Evolutionary conservation across 371 early-diverging fungal species (phyloP).

Genomic region (Apophysomyces elegans): DNA sequence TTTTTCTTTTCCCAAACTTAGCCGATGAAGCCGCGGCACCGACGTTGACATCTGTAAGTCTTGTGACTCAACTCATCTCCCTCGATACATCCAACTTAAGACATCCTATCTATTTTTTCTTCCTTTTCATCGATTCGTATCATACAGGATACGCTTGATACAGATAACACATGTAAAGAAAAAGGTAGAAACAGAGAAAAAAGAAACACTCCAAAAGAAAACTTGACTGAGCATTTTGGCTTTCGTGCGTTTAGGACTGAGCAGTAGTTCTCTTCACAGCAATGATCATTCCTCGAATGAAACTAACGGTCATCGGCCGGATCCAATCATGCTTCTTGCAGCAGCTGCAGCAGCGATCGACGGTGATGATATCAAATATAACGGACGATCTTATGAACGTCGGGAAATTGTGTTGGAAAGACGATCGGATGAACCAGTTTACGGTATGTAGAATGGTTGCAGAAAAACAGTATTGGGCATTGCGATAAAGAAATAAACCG

Average conservation of each 20-base stretch:
- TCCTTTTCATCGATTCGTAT: neutral
- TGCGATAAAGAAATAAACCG: neutral
- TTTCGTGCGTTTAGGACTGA: neutral
- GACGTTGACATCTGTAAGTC: too few relatives aligned
- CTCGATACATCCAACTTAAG: neutral
- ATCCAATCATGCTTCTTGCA: conserved; percentile 49
- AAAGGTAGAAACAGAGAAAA: neutral
- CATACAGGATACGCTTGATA: neutral
- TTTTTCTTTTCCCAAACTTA: too few relatives aligned
- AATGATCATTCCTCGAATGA: too few relatives aligned
- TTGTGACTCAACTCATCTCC: too few relatives aligned
- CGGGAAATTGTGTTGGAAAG: conserved; percentile 10
- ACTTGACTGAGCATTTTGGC: too few relatives aligned
- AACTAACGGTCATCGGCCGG: conserved; percentile 1
- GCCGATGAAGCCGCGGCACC: too few relatives aligned
- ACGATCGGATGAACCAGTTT: conserved; percentile 7
- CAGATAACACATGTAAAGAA: neutral
- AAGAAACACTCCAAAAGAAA: too few relatives aligned
- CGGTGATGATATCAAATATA: conserved; percentile 20
- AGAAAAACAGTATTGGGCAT: neutral
- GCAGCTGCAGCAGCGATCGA: conserved; percentile 52
- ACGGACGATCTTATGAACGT: conserved; percentile 10
- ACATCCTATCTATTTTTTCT: neutral
- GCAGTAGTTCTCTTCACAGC: neutral
- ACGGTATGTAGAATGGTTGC: neutral